Evolutionary conservation across 345 rosid genomes (phyloP), one percentile per base, ranked within the genome.

Genomic region (Lepidium sativum): DNA sequence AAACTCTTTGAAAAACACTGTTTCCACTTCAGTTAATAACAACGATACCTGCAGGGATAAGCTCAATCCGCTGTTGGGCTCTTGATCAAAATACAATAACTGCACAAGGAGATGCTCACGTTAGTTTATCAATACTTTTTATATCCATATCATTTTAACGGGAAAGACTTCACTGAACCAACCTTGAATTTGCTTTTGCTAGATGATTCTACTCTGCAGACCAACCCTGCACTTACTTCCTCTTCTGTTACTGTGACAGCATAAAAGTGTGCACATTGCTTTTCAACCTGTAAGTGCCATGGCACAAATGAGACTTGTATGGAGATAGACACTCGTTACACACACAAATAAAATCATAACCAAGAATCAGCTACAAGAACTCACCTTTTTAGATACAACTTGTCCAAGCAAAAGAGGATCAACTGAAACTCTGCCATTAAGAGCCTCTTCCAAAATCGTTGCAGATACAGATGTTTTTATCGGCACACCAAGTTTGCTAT

Each of bases 121-220:
- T 67, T 47, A 60, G 62, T 38, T 40, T 29, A 23, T 43, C 57
- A 11, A 53, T 66, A 53, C 2, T 37, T 27, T 0, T 49, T 27
- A 14, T 17, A 58, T 42, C 37, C 10, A 43, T 38, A 74, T 54
- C 66, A 50, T 29, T 71, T 44, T 75, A 21, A 21, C 4, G 2
- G 29, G 60, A 32, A 66, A 34, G 71, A 51, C 40, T 34, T 37
- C 0, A 42, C 13, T 11, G 21, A 61, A 47, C 52, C 25, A 44
- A 95, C 97, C 99, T 95, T 95, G 80, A 95, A 91, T 78, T 95
- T 95, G 95, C 99, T 95, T 82, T 80, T 95, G 77, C 88, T 96
- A 18, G 86, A 79, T 65, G 99, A 95, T 75, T 91, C 89, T 38
- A 88, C 99, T 61, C 83, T 89, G 67, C 95, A 91, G 17, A 88